Evolutionary conservation across 805 yeast species (phyloP), one percentile per base, ranked within the genome.

Genomic region (Candida michaelii): DNA sequence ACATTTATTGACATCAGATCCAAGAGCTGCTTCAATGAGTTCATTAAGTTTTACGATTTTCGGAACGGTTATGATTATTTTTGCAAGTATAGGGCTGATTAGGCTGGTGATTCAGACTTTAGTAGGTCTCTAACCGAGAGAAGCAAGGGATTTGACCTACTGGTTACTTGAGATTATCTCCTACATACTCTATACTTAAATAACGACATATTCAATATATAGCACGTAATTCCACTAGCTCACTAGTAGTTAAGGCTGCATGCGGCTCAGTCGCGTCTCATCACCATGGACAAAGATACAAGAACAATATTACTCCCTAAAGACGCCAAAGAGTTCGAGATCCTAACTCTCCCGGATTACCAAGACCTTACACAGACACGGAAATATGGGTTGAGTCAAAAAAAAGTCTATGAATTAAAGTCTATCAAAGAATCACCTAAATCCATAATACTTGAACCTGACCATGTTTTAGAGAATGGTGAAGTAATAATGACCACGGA

Each of bases 21-120:
- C 93, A 11, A 68, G 91, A 50, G 91, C 93, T 12, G 90, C 89
- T 1, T 87, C 89, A 2, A 78, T 86, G 73, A 79, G 88, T 47
- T 75, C 84, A 5, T 69, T 86, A 53, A 74, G 85, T 47, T 86
- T 86, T 61, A 80, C 83, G 15, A 56, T 84, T 15, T 86, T 78
- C 56, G 95, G 95, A 5, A 80, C 89, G 0, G 58, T 80, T 12
- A 80, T 86, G 87, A 79, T 86, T 32, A 69, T 86, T 4, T 48
- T 86, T 59, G 77, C 84, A 9, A 80, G 85, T 36, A 78, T 86
- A 30, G 69, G 65, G 0, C 63, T 61, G 5, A 53, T 70, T 0
- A 49, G 65, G 29, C 51, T 49, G 12, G 43, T 59, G 9, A 47
- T 61, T 13, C 49, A 47, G 8, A 19, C 18, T 3, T 37, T 49